These are phyloP conservation scores for Thymus mandschuricus DNA, from an alignment of 257 asterid genomes.

Conservation along the genomic window DNA sequence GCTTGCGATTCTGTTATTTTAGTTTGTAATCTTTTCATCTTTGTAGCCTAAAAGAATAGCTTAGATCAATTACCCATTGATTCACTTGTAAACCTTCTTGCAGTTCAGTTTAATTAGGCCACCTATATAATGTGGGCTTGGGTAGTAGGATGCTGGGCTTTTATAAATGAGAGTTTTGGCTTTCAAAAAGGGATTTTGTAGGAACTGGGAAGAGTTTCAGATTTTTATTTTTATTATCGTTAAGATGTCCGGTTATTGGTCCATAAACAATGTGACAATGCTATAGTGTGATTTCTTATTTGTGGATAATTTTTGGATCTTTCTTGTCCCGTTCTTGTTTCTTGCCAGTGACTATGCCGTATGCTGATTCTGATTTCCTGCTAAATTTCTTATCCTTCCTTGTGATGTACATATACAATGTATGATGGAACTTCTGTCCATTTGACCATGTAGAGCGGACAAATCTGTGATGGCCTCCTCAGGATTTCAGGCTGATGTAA, in stretches of 20 bases:
- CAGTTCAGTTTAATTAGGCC: background rate
- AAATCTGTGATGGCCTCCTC: constrained; percentile 90
- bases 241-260: background rate
- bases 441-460: constrained; percentile 65
- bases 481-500: constrained; percentile 96
- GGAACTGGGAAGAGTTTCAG: background rate
- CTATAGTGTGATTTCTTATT: background rate
- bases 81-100: background rate
- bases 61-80: constrained; percentile 9
- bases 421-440: constrained; percentile 22
- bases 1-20: background rate
- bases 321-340: background rate
- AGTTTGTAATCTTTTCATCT: background rate
- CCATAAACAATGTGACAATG: background rate
- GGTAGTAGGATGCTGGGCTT: constrained; percentile 21
- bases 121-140: background rate
- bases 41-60: background rate
- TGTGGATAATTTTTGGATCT: background rate
- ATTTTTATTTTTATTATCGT: background rate
- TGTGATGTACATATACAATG: background rate
- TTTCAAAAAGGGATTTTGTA: background rate
- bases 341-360: background rate
- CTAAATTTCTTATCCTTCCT: background rate
- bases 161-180: background rate
- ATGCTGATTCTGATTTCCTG: background rate